A percentile compares a stretch with the other conserved stretches of the same genome.
phyloP scores from a whole-genome alignment of 768 basidiomycete species.

The Tubosaeta brunneosetosa region DNA sequence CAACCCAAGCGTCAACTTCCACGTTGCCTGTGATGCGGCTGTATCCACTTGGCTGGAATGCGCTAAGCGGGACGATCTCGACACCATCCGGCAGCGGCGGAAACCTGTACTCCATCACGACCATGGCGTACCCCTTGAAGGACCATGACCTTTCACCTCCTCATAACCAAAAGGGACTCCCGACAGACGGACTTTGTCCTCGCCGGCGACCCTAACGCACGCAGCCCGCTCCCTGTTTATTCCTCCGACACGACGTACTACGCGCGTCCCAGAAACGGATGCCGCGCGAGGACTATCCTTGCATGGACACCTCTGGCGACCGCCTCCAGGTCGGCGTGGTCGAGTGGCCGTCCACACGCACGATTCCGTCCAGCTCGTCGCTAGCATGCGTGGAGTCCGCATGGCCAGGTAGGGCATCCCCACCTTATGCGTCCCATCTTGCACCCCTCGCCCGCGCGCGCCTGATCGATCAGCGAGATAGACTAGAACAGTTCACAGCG shows the following conservation, averaged over 20 bases:
- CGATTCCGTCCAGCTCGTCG: conserved; percentile 9
- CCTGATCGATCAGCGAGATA: conserved; percentile 1
- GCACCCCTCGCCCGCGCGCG: not conserved
- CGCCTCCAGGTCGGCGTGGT: conserved; percentile 26
- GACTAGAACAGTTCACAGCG: conserved; percentile 26
- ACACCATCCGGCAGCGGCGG: conserved; percentile 41
- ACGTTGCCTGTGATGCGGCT: conserved; percentile 5
- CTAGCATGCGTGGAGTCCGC: conserved; percentile 19
- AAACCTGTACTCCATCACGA: conserved; percentile 22
- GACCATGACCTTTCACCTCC: conserved; percentile 24
- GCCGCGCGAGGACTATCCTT: conserved; percentile 19
- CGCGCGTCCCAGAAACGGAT: conserved; percentile 5
- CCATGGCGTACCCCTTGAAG: too few relatives aligned
- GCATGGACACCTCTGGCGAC: conserved; percentile 18
- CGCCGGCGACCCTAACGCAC: not conserved
- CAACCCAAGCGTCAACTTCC: conserved; percentile 25
- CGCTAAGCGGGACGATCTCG: conserved; percentile 39
- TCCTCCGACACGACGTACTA: conserved; percentile 15
- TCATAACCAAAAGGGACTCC: conserved; percentile 23
- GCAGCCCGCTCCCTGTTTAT: conserved; percentile 3
- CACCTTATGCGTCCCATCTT: conserved; percentile 15
- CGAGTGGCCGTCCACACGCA: conserved; percentile 28
- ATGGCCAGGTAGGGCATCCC: conserved; percentile 22
- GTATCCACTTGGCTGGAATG: conserved; percentile 33
- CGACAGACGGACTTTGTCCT: conserved; percentile 22